Percentiles rank a stretch among this genome's conserved stretches.
phyloP scores from a whole-genome alignment of 2,329 filamentous ascomycete genomes.

The Aspergillus costaricaensis region DNA sequence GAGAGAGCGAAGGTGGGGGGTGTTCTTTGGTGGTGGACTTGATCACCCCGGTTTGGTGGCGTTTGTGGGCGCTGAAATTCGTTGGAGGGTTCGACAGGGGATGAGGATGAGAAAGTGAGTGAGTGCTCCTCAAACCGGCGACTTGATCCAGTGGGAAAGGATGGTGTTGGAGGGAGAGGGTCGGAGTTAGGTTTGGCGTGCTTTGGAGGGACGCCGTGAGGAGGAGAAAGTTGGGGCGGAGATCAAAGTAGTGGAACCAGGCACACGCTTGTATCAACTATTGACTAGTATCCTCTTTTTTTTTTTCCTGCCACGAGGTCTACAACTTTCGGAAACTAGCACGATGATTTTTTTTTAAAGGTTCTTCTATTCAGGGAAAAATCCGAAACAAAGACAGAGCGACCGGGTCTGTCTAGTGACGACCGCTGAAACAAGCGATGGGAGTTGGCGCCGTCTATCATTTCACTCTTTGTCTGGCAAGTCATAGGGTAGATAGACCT shows the following conservation, averaged over 20 bases:
- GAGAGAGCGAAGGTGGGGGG: slow-evolving; percentile 17
- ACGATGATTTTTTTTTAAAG: neutral
- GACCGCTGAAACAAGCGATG: slow-evolving; percentile 1
- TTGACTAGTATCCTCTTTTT: too few relatives aligned
- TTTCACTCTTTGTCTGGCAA: neutral
- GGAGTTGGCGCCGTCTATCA: neutral
- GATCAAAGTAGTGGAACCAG: neutral
- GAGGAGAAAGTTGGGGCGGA: neutral
- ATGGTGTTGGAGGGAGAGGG: neutral
- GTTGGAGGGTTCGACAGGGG: neutral
- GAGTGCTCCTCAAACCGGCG: neutral
- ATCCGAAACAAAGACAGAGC: neutral
- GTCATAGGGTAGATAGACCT: neutral
- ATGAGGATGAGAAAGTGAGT: neutral
- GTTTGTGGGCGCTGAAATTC: neutral
- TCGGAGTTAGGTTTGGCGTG: neutral
- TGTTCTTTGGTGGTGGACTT: too few relatives aligned
- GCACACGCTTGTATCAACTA: too few relatives aligned
- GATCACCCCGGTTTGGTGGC: neutral
- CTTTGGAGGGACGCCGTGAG: neutral
- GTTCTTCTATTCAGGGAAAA: neutral
- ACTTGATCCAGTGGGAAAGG: neutral
- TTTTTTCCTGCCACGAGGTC: too few relatives aligned
- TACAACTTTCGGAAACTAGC: neutral
- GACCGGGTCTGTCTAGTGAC: neutral